Evolutionary conservation across 805 yeast species (phyloP), one percentile per base, ranked within the genome.

Genomic region (Ogataea parapolymorpha): DNA sequence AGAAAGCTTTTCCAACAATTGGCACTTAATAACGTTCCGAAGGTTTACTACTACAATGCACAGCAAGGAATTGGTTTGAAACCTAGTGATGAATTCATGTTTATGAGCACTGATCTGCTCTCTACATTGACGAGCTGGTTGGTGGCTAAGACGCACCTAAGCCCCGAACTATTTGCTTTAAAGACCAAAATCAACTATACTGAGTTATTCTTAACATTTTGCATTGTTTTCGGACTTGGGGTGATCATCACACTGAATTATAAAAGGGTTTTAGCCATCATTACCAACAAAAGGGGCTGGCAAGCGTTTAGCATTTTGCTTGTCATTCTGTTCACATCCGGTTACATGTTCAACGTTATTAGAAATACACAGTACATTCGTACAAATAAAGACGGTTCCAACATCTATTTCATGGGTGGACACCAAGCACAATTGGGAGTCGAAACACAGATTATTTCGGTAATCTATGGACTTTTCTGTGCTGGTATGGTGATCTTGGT

Each of bases 271-370:
- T 28, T 51, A 2, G 48, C 61, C 12, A 35, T 85, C 5, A 32
- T 79, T 10, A 62, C 67, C 18, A 74, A 78, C 29, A 80, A 72
- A 51, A 65, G 74, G 35, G 56, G 85, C 28, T 93, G 98, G 97
- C 83, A 85, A 32, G 75, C 79, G 2, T 32, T 75, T 9, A 73
- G 85, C 3, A 68, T 85, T n/a, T 67, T 84, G 42, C 53, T 75
- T 14, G 74, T 86, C 26, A 67, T 90, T 45, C 66, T 89, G 51
- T 85, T 90, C 70, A 79, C 77, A 35, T 71, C 91, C 6, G 99
- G 99, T 13, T 85, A 89, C 66, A 93, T 93, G 99, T 93, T 80
- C 74, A 90, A 88, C 62, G 75, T 77, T 51, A 93, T 93, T 48
- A 79, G 97, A 62, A 75, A 75, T 27, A 72, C 82, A 6, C 89